These are phyloP conservation scores for Ophiocordyceps robertsii DNA, from an alignment of 2,329 filamentous ascomycete genomes.

Conservation along the genomic window DNA sequence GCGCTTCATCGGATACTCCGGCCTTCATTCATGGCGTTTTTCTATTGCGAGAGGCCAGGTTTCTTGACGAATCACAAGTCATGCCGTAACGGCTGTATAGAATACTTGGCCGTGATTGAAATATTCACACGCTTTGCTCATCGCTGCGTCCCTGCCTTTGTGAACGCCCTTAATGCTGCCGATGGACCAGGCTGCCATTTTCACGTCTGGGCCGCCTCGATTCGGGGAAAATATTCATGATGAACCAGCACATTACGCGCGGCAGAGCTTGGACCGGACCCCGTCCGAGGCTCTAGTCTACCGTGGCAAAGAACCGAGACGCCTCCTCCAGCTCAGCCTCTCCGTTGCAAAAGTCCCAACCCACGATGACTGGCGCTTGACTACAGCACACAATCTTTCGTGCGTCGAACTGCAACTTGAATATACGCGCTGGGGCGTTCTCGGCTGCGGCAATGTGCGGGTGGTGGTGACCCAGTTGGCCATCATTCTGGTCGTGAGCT, in stretches of 20 bases:
- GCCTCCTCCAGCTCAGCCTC: constrained; percentile 70
- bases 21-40: too few species aligned
- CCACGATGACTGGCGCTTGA: constrained; percentile 82
- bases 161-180: too few species aligned
- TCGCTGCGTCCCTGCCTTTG: too few species aligned
- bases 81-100: too few species aligned
- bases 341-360: constrained; percentile 92
- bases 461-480: constrained; percentile 17
- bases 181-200: too few species aligned
- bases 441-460: constrained; percentile 33
- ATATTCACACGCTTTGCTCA: too few species aligned
- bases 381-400: constrained; percentile 89
- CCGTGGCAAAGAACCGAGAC: constrained; percentile 59
- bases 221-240: background rate
- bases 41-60: too few species aligned
- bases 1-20: too few species aligned
- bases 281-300: constrained; percentile 20
- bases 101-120: too few species aligned
- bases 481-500: constrained; percentile 2
- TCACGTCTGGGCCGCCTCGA: too few species aligned
- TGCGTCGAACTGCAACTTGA: constrained; percentile 94
- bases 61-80: too few species aligned
- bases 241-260: background rate
- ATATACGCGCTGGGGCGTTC: constrained; percentile 51
- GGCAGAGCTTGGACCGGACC: too few species aligned